Percentiles rank a stretch among this genome's conserved stretches.
These are phyloP conservation scores for Gracilariopsis chorda DNA, from an alignment of 23 red algal genomes.

Conservation along the genomic window DNA sequence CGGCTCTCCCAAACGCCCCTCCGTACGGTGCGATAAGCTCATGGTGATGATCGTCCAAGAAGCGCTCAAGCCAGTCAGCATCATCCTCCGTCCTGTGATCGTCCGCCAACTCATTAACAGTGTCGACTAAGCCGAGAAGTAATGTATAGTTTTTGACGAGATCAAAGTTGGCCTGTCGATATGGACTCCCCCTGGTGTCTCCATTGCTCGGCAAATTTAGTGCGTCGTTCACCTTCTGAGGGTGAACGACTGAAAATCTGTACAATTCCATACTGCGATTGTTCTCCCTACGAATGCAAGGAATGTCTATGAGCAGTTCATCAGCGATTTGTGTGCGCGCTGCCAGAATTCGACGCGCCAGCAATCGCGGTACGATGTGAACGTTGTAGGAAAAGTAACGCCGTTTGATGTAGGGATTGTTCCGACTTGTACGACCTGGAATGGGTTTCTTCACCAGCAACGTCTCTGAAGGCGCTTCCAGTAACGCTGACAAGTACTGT, in stretches of 20 bases:
- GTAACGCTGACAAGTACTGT: conserved; percentile 1
- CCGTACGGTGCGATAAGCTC: conserved; percentile 28
- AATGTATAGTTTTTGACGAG: conserved; percentile 54
- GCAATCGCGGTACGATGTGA: conserved; percentile 46
- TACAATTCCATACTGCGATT: conserved; percentile 16
- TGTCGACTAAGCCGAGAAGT: conserved; percentile 18
- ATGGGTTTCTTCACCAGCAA: conserved; percentile 35
- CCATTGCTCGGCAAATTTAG: conserved; percentile 19
- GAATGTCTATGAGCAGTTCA: conserved; percentile 15
- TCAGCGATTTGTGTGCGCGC: conserved; percentile 54
- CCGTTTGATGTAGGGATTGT: conserved; percentile 45
- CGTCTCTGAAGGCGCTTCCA: conserved; percentile 5
- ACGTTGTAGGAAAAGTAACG: conserved; percentile 46
- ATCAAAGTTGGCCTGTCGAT: conserved; percentile 51
- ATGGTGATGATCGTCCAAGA: not conserved
- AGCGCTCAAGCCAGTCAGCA: conserved; percentile 16
- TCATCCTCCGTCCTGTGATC: not conserved
- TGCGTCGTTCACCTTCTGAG: not conserved
- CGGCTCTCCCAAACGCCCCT: conserved; percentile 15
- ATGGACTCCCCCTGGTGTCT: conserved; percentile 28
- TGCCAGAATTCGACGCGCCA: conserved; percentile 30
- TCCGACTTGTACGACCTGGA: conserved; percentile 32
- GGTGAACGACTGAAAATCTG: conserved; percentile 14
- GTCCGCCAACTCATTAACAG: not conserved
- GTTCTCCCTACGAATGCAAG: conserved; percentile 22